phyloP scores from a whole-genome alignment of 2,329 filamentous ascomycete genomes.

The Basipetospora chlamydospora region DNA sequence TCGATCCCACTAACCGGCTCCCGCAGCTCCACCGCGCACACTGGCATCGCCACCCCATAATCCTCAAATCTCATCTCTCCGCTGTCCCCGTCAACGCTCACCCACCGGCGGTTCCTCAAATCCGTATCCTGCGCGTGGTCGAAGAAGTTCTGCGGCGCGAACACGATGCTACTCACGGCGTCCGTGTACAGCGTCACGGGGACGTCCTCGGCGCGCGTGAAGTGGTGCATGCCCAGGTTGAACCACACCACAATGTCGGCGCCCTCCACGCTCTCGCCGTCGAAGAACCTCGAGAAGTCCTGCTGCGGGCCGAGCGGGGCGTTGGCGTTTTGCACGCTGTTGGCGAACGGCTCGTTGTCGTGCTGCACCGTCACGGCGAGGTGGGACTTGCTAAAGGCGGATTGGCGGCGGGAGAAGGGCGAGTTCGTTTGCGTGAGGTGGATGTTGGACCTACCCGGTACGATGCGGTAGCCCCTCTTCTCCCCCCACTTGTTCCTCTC shows the following conservation, averaged over 20 bases:
- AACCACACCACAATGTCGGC: constrained; percentile 34
- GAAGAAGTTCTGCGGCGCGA: constrained; percentile 19
- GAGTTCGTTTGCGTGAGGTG: constrained; percentile 30
- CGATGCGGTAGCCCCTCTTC: constrained; percentile 29
- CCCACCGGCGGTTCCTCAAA: constrained; percentile 19
- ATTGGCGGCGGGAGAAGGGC: constrained; percentile 23
- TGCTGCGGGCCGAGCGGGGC: constrained; percentile 25
- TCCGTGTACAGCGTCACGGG: constrained; percentile 19
- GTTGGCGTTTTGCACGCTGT: constrained; percentile 22
- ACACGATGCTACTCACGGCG: constrained; percentile 17
- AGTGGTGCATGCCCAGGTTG: constrained; percentile 40
- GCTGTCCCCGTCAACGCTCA: constrained; percentile 12
- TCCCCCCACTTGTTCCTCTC: constrained; percentile 31
- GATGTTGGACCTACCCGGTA: constrained; percentile 18
- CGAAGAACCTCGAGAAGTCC: constrained; percentile 30
- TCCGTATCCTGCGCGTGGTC: constrained; percentile 21
- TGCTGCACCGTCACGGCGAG: constrained; percentile 30
- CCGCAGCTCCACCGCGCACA: constrained; percentile 14
- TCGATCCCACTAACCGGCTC: constrained; percentile 13
- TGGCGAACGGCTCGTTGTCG: constrained; percentile 26
- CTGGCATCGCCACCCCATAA: constrained; percentile 17
- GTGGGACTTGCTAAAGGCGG: constrained; percentile 27
- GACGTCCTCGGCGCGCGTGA: constrained; percentile 29
- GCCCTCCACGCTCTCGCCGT: constrained; percentile 8
- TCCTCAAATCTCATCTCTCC: constrained; percentile 15